Conservation (phyloP, 306 rosid genomes). For the Parietaria judaica region DNA sequence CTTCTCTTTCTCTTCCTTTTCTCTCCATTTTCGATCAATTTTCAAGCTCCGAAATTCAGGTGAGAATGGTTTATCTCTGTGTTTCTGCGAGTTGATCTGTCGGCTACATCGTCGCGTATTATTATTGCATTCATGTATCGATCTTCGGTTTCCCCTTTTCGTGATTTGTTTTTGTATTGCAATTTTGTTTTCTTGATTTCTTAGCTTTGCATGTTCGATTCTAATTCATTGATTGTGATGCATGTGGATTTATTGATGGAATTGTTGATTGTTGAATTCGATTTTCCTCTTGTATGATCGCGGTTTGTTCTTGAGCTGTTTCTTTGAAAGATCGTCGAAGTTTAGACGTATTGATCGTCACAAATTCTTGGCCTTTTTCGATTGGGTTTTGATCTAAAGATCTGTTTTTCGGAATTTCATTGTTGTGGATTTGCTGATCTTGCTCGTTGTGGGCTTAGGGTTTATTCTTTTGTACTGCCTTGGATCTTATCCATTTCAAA, state of each 20-base stretch:
- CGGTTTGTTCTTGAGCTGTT: not conserved
- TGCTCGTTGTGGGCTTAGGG: not conserved
- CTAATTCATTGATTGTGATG: not conserved
- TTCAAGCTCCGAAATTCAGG: not conserved
- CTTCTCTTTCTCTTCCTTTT: not conserved
- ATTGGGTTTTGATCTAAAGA: slow-evolving; percentile 18
- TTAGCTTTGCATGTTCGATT: slow-evolving; percentile 4
- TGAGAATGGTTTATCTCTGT: not conserved
- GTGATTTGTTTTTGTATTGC: slow-evolving; percentile 2
- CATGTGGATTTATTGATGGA: slow-evolving; percentile 1
- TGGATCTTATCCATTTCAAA: slow-evolving; percentile 16
- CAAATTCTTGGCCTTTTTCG: not conserved
- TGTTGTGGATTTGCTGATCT: slow-evolving; percentile 1
- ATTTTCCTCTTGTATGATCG: not conserved
- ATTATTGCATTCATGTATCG: not conserved
- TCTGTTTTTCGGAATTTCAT: slow-evolving; percentile 6
- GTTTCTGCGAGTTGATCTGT: slow-evolving; percentile 9
- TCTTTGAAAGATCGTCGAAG: slow-evolving; percentile 1
- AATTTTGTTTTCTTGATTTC: slow-evolving; percentile 23
- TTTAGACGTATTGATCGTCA: not conserved
- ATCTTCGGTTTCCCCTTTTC: slow-evolving; percentile 12
- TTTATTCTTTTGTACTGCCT: not conserved
- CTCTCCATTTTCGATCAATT: not conserved
- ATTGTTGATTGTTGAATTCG: not conserved
- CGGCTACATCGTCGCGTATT: slow-evolving; percentile 1